phyloP scores from a whole-genome alignment of 768 basidiomycete species.

The Kwoniella shandongensis region DNA sequence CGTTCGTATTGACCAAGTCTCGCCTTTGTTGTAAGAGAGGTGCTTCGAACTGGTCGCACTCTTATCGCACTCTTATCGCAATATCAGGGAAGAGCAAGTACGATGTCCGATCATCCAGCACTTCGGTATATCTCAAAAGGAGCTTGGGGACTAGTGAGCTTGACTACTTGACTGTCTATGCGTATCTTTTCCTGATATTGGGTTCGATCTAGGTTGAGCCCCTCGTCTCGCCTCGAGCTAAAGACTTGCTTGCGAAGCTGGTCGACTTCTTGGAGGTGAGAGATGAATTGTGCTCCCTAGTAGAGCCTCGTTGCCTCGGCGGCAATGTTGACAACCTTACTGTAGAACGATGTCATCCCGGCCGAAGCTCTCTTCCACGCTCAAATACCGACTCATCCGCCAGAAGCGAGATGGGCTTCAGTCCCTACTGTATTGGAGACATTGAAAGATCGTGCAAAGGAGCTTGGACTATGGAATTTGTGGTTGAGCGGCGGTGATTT shows the following conservation, averaged over 20 bases:
- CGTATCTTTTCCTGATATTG: not conserved
- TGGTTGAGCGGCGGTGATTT: slow-evolving; percentile 94
- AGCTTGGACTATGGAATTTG: slow-evolving; percentile 91
- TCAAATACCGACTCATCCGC: slow-evolving; percentile 73
- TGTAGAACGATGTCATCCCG: slow-evolving; percentile 83
- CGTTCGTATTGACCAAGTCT: no score
- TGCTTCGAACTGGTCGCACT: no score
- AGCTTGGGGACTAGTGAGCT: slow-evolving; percentile 53
- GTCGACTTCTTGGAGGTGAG: slow-evolving; percentile 77
- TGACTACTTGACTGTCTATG: not conserved
- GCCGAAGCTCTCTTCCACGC: slow-evolving; percentile 72
- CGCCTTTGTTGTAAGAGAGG: no score
- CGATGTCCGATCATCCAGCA: slow-evolving; percentile 21
- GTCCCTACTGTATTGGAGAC: slow-evolving; percentile 76
- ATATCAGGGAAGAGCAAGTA: not conserved
- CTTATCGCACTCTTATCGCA: not conserved
- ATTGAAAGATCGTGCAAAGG: slow-evolving; percentile 82
- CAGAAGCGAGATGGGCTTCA: slow-evolving; percentile 73
- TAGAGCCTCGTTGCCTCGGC: not conserved
- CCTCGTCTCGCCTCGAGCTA: slow-evolving; percentile 87
- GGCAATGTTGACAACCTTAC: not conserved
- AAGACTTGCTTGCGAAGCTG: slow-evolving; percentile 79
- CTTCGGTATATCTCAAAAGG: slow-evolving; percentile 23
- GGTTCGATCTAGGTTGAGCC: slow-evolving; percentile 60
- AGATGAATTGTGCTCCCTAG: not conserved